Percentiles rank a stretch among this genome's conserved stretches.
phyloP scores from a whole-genome alignment of 2,329 filamentous ascomycete genomes.

The Claviceps purpurea region DNA sequence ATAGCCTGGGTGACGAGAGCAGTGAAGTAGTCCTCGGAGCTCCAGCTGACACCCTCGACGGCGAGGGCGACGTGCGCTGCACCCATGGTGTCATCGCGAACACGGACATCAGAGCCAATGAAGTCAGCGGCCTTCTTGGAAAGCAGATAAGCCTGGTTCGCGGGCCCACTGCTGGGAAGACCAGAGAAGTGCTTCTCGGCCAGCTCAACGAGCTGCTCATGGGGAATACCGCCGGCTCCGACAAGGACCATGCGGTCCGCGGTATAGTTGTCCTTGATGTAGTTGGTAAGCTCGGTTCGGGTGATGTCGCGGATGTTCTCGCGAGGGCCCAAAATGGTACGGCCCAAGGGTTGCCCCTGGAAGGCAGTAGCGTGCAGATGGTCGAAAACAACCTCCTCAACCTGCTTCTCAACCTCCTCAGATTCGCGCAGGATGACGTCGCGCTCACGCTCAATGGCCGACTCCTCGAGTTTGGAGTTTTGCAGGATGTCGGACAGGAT shows the following conservation, averaged over 20 bases:
- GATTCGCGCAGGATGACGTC: conserved; percentile 98
- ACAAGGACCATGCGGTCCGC: conserved; percentile 99
- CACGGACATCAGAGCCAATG: conserved; percentile 86
- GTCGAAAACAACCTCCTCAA: conserved; percentile 99
- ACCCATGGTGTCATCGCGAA: conserved; percentile 91
- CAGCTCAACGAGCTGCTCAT: conserved; percentile 86
- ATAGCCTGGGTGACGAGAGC: conserved; percentile 95
- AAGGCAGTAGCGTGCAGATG: conserved; percentile 97
- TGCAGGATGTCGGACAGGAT: conserved; percentile 98
- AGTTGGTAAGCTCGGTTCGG: conserved; percentile 78
- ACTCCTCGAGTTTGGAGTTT: conserved; percentile 92
- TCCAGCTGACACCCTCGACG: conserved; percentile 99
- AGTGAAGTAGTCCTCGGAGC: conserved; percentile 97
- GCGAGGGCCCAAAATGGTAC: conserved; percentile 93
- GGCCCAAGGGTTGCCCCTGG: conserved; percentile 89
- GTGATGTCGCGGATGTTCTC: conserved; percentile 97
- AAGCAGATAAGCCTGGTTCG: conserved; percentile 59
- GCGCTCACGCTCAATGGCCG: conserved; percentile 91
- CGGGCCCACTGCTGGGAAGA: conserved; percentile 62
- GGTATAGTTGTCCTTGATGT: conserved; percentile 99
- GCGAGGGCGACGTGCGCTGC: conserved; percentile 97
- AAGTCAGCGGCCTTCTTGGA: conserved; percentile 89
- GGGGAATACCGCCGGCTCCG: conserved; percentile 84
- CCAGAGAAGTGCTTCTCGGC: conserved; percentile 89
- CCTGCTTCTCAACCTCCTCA: conserved; percentile 99